Percentiles rank a stretch among this genome's conserved stretches.
These are phyloP conservation scores for Aureobasidium uvarum DNA, from an alignment of 2,329 filamentous ascomycete genomes.

Conservation along the genomic window DNA sequence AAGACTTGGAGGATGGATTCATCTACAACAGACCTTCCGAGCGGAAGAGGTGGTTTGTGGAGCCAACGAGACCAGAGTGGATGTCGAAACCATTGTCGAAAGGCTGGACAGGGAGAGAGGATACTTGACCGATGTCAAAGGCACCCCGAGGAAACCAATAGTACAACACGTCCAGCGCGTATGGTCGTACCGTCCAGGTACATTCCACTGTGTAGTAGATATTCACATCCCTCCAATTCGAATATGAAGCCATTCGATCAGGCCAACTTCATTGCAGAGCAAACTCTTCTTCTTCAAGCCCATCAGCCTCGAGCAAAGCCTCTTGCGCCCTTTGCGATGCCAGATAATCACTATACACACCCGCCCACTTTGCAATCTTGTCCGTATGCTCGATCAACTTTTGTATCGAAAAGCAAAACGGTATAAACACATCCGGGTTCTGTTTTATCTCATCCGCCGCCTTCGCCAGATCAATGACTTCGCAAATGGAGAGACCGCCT, in stretches of 20 bases:
- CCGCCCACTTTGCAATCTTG: background rate
- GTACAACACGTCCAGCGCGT: constrained; percentile 52
- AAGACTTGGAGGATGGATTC: constrained; percentile 54
- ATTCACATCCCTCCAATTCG: constrained; percentile 36
- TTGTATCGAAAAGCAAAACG: background rate
- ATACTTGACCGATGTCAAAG: background rate
- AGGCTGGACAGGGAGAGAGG: constrained; percentile 28
- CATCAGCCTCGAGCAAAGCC: background rate
- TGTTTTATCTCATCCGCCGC: constrained; percentile 5
- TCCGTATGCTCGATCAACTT: constrained; percentile 4
- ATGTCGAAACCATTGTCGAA: constrained; percentile 31
- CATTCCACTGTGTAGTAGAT: constrained; percentile 62
- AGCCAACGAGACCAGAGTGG: constrained; percentile 43
- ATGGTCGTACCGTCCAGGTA: constrained; percentile 61
- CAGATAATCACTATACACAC: background rate
- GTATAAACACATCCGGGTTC: background rate
- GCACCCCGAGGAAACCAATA: background rate
- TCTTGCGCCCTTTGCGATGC: background rate
- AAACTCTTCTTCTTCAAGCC: background rate
- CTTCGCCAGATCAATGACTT: background rate
- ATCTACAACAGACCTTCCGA: constrained; percentile 61
- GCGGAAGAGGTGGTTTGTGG: constrained; percentile 48
- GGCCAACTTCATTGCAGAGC: background rate
- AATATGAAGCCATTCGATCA: background rate
- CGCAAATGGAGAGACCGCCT: constrained; percentile 1